Conservation (phyloP, 495 filamentous ascomycete species). For the Hypoxylon subgilvum region DNA sequence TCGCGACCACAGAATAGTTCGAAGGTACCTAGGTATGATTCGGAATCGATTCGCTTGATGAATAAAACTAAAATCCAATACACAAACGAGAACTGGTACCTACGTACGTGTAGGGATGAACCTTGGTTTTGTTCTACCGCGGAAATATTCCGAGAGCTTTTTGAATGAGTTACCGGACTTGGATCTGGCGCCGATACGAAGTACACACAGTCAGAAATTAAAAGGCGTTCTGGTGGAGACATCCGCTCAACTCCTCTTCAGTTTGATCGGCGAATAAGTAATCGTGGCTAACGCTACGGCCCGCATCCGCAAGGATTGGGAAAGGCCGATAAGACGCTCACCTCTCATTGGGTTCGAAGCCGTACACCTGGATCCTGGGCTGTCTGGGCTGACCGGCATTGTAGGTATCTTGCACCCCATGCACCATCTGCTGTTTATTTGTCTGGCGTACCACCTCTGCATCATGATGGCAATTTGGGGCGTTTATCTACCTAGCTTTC, state of each 20-base stretch:
- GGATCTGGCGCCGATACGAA: too few relatives aligned
- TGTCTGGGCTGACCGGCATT: not conserved
- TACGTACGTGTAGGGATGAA: too few relatives aligned
- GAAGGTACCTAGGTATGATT: too few relatives aligned
- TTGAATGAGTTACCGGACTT: too few relatives aligned
- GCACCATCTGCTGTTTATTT: constrained; percentile 14
- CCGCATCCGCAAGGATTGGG: constrained; percentile 1
- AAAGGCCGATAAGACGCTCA: constrained; percentile 28
- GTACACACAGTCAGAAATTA: too few relatives aligned
- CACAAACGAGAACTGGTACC: too few relatives aligned
- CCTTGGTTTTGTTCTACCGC: too few relatives aligned
- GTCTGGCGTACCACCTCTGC: constrained; percentile 1
- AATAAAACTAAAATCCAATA: too few relatives aligned
- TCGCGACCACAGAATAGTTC: too few relatives aligned
- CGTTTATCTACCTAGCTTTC: constrained; percentile 9
- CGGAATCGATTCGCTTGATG: too few relatives aligned
- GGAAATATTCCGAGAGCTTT: too few relatives aligned
- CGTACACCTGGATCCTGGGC: constrained; percentile 6
- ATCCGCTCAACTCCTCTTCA: not conserved
- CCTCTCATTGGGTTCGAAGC: constrained; percentile 29
- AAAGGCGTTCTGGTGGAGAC: too few relatives aligned
- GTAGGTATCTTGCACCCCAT: constrained; percentile 21
- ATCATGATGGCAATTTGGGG: constrained; percentile 10
- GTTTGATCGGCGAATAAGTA: not conserved
- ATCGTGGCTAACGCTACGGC: not conserved